Evolutionary conservation across 169 alveolate genomes (phyloP), one percentile per base, ranked within the genome.

Genomic region (Cryptosporidium tyzzeri): DNA sequence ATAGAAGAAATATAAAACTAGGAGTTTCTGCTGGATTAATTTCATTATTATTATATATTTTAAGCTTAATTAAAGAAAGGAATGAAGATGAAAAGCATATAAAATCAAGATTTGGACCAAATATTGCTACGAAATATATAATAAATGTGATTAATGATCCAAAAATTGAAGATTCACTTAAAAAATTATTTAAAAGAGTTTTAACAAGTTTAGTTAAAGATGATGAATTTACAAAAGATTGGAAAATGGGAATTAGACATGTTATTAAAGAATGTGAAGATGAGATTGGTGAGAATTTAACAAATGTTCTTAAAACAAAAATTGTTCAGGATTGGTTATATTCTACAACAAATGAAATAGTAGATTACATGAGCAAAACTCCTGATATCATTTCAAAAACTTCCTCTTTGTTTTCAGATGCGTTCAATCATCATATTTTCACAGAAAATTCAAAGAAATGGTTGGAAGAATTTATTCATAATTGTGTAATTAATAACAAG

Each of bases 281-380:
- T 23, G 75, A 80, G 14, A 58, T 80, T 10, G 75, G 80, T 2
- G 41, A 80, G 37, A 45, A 35, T 21, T 5, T 80, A 14, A 41
- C 75, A 7, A 65, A 80, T 16, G 29, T 80, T 59, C 51, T 80
- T 8, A 80, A 80, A 29, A 80, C 80, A 26, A 65, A 80, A 65
- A 41, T 59, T 7, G 74, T 80, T 44, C 89, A 80, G 45, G 75
- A 80, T 12, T 80, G 89, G 89, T 29, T 80, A 41, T 80, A 80
- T n/a, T 62, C 80, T 59, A 80, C 89, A 18, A 53, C 62, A 10
- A 65, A 80, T 65, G 89, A 80, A 23, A 59, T 80, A 29, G 68
- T 80, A 14, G 89, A 80, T 62, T 80, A 80, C 26, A 61, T 80
- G 50, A 80, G 69, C 18, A 80, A n/a, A 80, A 23, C 89, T 21